These are phyloP conservation scores for Candida maltosa DNA, from an alignment of 805 yeast species.

Conservation along the genomic window DNA sequence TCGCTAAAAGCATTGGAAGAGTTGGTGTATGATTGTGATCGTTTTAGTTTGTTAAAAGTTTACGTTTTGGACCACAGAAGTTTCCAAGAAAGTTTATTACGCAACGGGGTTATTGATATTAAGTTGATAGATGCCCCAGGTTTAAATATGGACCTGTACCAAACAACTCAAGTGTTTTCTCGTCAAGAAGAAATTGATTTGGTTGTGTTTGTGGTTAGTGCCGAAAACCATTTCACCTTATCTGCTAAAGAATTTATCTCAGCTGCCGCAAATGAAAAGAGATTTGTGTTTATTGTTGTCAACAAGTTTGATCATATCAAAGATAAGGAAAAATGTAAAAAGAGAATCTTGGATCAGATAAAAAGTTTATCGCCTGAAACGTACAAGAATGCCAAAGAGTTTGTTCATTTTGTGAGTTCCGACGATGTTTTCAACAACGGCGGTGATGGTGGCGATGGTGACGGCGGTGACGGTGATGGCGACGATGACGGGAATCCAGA, in stretches of 20 bases:
- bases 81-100: slow-evolving; percentile 63
- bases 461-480: slow-evolving; percentile 25
- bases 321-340: slow-evolving; percentile 76
- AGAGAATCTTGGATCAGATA: slow-evolving; percentile 79
- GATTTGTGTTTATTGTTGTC: slow-evolving; percentile 89
- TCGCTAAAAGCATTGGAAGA: slow-evolving; percentile 58
- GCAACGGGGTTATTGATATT: slow-evolving; percentile 90
- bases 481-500: slow-evolving; percentile 19
- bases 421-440: slow-evolving; percentile 38
- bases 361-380: slow-evolving; percentile 86
- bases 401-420: slow-evolving; percentile 89
- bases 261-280: slow-evolving; percentile 86
- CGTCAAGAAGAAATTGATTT: slow-evolving; percentile 96
- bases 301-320: slow-evolving; percentile 85
- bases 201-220: slow-evolving; percentile 92
- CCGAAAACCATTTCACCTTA: slow-evolving; percentile 92
- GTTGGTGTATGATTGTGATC: slow-evolving; percentile 71
- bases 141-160: slow-evolving; percentile 85
- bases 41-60: slow-evolving; percentile 69
- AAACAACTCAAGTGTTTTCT: slow-evolving; percentile 91
- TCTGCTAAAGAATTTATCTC: slow-evolving; percentile 93
- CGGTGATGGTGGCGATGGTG: slow-evolving; percentile 35
- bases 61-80: slow-evolving; percentile 77
- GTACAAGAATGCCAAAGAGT: slow-evolving; percentile 80
- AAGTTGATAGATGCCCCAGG: slow-evolving; percentile 97